Percentiles rank a stretch among this genome's conserved stretches.
These are phyloP conservation scores for Colletotrichum sp. DNA, from an alignment of 2,329 filamentous ascomycete species.

Conservation along the genomic window DNA sequence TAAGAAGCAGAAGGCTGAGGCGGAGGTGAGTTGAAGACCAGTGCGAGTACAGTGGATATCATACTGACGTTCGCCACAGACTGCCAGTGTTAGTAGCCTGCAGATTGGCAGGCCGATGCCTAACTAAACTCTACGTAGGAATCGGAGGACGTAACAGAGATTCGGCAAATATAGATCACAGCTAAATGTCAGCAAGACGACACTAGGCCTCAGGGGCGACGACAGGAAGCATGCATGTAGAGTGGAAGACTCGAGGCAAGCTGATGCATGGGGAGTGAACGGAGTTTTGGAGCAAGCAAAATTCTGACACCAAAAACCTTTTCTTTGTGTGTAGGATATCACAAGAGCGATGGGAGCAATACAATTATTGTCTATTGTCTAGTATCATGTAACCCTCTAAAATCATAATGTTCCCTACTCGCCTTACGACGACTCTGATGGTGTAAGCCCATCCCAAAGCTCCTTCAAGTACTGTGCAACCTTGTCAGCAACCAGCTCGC, in stretches of 20 bases:
- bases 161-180: not conserved
- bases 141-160: not conserved
- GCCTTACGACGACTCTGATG: not conserved
- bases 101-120: conserved; percentile 17
- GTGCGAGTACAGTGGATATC: not conserved
- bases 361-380: conserved; percentile 5
- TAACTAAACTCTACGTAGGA: not conserved
- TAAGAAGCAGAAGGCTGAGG: not conserved
- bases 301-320: not conserved
- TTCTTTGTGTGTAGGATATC: not conserved
- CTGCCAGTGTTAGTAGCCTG: not conserved
- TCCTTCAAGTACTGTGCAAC: conserved; percentile 16
- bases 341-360: not conserved
- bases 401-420: not conserved
- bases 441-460: not conserved
- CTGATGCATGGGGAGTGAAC: not conserved
- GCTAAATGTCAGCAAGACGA: not conserved
- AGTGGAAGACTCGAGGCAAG: not conserved
- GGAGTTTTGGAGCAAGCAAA: not conserved
- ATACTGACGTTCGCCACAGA: not conserved
- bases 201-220: not conserved
- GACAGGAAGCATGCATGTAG: not conserved
- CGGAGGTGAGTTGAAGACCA: not conserved
- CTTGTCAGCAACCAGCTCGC: conserved; percentile 6
- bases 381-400: not conserved